Percentiles rank a stretch among this genome's conserved stretches.
These are phyloP conservation scores for Exutisphaerella laricina DNA, from an alignment of 2,329 filamentous ascomycete species.

Conservation along the genomic window DNA sequence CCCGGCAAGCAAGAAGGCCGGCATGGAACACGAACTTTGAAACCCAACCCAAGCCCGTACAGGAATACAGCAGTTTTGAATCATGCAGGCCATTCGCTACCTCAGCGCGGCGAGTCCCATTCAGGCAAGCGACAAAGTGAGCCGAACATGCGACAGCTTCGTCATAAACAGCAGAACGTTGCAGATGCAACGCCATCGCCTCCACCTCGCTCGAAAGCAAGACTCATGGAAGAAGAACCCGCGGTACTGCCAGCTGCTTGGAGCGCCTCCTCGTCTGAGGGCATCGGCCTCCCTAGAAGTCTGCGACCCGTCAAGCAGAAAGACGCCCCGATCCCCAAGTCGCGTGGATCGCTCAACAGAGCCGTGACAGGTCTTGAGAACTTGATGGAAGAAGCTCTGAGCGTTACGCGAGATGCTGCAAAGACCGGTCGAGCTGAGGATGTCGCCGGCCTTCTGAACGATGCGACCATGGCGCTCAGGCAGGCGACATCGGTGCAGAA, in stretches of 20 bases:
- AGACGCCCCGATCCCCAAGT: background rate
- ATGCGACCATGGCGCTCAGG: constrained; percentile 34
- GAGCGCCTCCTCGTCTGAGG: background rate
- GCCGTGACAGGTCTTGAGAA: constrained; percentile 39
- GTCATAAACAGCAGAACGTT: background rate
- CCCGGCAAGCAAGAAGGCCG: background rate
- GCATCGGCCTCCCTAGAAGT: background rate
- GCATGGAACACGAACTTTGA: constrained; percentile 9
- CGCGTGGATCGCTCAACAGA: constrained; percentile 15
- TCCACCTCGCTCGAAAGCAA: background rate
- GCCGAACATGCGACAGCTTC: background rate
- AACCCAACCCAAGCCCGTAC: constrained; percentile 9
- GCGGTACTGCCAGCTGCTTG: background rate
- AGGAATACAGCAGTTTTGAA: background rate
- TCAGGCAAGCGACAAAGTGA: background rate
- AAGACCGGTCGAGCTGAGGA: constrained; percentile 33
- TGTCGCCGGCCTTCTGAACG: constrained; percentile 38
- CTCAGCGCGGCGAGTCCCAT: background rate
- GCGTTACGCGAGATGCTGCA: constrained; percentile 33
- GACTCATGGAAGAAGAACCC: background rate
- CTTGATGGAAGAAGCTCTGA: constrained; percentile 40
- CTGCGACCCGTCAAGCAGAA: background rate
- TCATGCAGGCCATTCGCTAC: background rate
- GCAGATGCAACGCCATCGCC: background rate
- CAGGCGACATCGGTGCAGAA: constrained; percentile 25